These are phyloP conservation scores for Dactylorhiza incarnata DNA, from an alignment of 106 monocot genomes.

Conservation along the genomic window DNA sequence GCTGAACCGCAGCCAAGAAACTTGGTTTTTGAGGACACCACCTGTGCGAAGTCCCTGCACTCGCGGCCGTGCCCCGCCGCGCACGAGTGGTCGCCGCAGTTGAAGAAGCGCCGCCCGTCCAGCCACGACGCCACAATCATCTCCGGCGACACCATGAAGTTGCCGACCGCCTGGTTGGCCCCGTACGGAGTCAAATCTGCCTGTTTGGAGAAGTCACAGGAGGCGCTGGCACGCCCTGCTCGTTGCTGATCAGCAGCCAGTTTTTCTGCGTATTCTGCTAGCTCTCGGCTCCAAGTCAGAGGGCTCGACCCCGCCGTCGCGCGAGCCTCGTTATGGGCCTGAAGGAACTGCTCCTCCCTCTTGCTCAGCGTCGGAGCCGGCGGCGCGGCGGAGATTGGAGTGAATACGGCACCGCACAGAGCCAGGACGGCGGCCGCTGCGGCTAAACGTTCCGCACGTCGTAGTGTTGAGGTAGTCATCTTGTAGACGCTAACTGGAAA, in stretches of 20 bases:
- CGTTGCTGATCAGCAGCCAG: constrained; percentile 7
- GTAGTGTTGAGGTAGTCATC: no score
- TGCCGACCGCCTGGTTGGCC: constrained; percentile 19
- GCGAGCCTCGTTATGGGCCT: constrained; percentile 29
- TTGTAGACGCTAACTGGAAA: no score
- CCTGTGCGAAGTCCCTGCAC: constrained; percentile 42
- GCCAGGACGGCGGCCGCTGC: no score
- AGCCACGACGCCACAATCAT: constrained; percentile 23
- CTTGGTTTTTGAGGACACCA: constrained; percentile 28
- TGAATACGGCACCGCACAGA: no score
- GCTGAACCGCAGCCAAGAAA: background rate
- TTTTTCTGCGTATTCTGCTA: constrained; percentile 10
- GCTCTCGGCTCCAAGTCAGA: constrained; percentile 24
- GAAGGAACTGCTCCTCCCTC: constrained; percentile 16
- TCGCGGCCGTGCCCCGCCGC: constrained; percentile 7
- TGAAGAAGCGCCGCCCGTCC: constrained; percentile 6
- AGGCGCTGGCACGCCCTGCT: background rate
- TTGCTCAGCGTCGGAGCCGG: no score
- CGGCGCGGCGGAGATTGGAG: no score
- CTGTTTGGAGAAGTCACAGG: background rate
- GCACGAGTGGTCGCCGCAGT: background rate
- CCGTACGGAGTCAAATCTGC: constrained; percentile 4
- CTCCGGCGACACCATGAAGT: background rate
- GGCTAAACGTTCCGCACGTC: no score
- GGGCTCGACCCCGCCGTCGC: constrained; percentile 18